Percentiles rank a stretch among this genome's conserved stretches.
Conservation (phyloP, 768 basidiomycete species). For the Lactarius sanguifluus region DNA sequence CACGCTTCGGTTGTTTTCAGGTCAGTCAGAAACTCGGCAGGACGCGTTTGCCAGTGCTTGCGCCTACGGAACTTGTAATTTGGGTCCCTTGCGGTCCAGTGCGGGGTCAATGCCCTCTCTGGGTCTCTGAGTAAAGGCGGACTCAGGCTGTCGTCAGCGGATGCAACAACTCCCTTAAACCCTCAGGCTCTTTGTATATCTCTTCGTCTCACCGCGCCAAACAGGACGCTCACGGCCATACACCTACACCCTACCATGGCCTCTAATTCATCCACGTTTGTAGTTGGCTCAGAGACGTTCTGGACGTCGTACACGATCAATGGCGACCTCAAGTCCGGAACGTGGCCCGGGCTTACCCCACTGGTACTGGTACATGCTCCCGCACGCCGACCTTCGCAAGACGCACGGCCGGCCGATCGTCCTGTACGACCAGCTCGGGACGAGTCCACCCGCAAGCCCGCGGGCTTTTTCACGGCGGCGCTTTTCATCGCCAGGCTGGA, state of each 20-base stretch:
- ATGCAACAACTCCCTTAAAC: not conserved
- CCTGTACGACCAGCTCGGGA: constrained; percentile 48
- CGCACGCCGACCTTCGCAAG: constrained; percentile 9
- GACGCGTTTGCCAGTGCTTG: not conserved
- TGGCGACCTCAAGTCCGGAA: constrained; percentile 9
- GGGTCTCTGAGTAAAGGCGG: not conserved
- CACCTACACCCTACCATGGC: not conserved
- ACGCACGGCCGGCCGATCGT: not conserved
- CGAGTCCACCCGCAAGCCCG: constrained; percentile 50
- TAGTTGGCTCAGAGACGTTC: not conserved
- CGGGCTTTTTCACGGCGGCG: constrained; percentile 48
- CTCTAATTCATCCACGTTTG: not conserved
- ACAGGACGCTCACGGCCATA: no score
- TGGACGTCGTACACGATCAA: constrained; percentile 17
- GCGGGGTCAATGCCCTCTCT: no score
- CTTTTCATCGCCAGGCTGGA: constrained; percentile 53
- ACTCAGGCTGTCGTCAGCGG: no score
- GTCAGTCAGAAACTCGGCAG: not conserved
- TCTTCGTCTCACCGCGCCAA: no score
- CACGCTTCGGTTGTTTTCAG: not conserved
- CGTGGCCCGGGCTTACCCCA: not conserved
- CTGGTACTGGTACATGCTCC: constrained; percentile 10
- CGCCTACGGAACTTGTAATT: not conserved
- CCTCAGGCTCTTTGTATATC: no score
- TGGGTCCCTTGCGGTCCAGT: not conserved